A percentile compares a stretch with the other conserved stretches of the same genome.
Evolutionary conservation across 768 basidiomycete species (phyloP).

Genomic region (Candolleomyces aberdarensis): DNA sequence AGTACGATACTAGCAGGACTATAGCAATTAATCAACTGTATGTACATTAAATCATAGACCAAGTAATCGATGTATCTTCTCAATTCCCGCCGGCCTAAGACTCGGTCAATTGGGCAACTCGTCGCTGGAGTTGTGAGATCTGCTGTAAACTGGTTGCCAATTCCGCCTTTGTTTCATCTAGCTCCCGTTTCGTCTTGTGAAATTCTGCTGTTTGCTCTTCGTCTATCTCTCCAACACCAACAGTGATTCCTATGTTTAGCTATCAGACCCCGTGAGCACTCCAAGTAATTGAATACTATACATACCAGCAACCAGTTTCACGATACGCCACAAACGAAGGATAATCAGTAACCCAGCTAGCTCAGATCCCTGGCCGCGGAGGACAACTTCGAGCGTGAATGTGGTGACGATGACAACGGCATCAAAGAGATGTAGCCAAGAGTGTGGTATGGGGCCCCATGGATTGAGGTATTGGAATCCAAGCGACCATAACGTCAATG

Average conservation of each 20-base stretch:
- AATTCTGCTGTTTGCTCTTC: slow-evolving; percentile 53
- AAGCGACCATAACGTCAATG: slow-evolving; percentile 62
- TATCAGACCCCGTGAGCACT: neutral
- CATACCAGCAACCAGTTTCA: slow-evolving; percentile 63
- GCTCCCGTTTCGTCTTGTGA: slow-evolving; percentile 42
- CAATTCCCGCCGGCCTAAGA: neutral
- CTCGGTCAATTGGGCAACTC: neutral
- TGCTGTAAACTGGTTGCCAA: slow-evolving; percentile 30
- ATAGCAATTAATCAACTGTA: no score
- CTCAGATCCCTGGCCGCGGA: slow-evolving; percentile 68
- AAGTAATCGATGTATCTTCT: neutral
- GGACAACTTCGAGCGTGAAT: slow-evolving; percentile 66
- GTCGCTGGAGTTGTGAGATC: slow-evolving; percentile 4
- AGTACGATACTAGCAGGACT: no score
- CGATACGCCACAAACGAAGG: slow-evolving; percentile 76
- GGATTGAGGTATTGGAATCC: slow-evolving; percentile 65
- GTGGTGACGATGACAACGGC: slow-evolving; percentile 67
- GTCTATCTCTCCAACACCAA: slow-evolving; percentile 69
- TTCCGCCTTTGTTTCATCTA: slow-evolving; percentile 42
- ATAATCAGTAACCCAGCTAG: slow-evolving; percentile 68
- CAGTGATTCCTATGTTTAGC: slow-evolving; percentile 55
- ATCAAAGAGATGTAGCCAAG: slow-evolving; percentile 73
- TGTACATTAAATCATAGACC: no score
- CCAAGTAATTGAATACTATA: neutral
- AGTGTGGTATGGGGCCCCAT: slow-evolving; percentile 48